Evolutionary conservation across 2,329 filamentous ascomycete species (phyloP).

Genomic region (Arthrobotrys megalospora): DNA sequence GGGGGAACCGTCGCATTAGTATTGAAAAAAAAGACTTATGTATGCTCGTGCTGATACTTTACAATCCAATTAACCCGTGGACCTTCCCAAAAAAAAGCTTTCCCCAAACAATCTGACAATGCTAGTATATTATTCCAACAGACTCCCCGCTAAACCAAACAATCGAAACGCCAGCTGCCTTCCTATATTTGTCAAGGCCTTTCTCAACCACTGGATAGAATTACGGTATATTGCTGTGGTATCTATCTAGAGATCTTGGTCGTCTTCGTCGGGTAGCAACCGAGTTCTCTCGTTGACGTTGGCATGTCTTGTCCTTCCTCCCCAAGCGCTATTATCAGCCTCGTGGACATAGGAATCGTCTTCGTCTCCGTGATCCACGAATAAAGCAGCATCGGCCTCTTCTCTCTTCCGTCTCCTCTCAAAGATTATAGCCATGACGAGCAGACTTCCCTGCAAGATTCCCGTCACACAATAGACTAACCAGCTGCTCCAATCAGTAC

Average conservation of each 20-base stretch:
- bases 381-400: conserved; percentile 48
- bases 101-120: conserved; percentile 13
- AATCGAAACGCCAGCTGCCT: conserved; percentile 4
- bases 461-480: conserved; percentile 91
- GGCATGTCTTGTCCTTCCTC: conserved; percentile 25
- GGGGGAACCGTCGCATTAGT: background rate
- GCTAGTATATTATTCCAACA: background rate
- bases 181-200: background rate
- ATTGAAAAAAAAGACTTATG: background rate
- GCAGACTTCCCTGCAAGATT: conserved; percentile 82
- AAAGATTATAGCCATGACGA: conserved; percentile 86
- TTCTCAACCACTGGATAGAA: conserved; percentile 14
- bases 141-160: conserved; percentile 10
- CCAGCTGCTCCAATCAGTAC: conserved; percentile 93
- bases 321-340: conserved; percentile 31
- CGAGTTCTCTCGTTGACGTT: conserved; percentile 51
- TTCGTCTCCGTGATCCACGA: conserved; percentile 33
- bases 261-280: conserved; percentile 49
- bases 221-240: background rate
- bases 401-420: conserved; percentile 69
- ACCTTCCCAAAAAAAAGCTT: background rate
- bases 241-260: conserved; percentile 25
- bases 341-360: conserved; percentile 55
- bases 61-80: background rate
- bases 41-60: background rate